Percentiles rank a stretch among this genome's conserved stretches.
phyloP scores from a whole-genome alignment of 768 basidiomycete species.

The Xerocomellus intermedius region DNA sequence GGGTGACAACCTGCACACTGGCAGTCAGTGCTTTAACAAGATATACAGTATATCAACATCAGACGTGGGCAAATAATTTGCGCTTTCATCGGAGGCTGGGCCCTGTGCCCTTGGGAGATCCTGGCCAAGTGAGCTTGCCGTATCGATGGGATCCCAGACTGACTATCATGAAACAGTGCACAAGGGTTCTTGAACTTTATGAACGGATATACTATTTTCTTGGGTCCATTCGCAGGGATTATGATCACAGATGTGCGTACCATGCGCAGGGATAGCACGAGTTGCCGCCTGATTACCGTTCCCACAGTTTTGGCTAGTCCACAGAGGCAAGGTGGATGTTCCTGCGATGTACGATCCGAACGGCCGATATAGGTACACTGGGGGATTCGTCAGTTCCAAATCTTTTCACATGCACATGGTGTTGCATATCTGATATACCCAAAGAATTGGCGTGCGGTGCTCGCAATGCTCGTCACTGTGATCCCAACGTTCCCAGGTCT shows the following conservation, averaged over 20 bases:
- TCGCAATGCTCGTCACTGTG: slow-evolving; percentile 63
- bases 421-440: background rate
- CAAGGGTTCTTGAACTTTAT: slow-evolving; percentile 74
- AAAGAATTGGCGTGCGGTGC: slow-evolving; percentile 81
- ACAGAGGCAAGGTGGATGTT: slow-evolving; percentile 69
- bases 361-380: slow-evolving; percentile 76
- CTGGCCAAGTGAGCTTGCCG: slow-evolving; percentile 40
- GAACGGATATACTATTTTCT: slow-evolving; percentile 81
- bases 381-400: slow-evolving; percentile 54
- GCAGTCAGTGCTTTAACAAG: background rate
- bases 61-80: slow-evolving; percentile 77
- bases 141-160: background rate
- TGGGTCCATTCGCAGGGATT: slow-evolving; percentile 83
- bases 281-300: background rate
- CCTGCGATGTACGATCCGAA: slow-evolving; percentile 81
- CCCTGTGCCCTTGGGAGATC: slow-evolving; percentile 85
- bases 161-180: slow-evolving; percentile 34
- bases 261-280: background rate
- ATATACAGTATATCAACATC: slow-evolving; percentile 56
- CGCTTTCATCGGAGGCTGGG: slow-evolving; percentile 82
- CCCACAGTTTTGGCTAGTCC: slow-evolving; percentile 73
- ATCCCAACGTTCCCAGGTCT: slow-evolving; percentile 76
- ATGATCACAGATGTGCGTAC: slow-evolving; percentile 55
- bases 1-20: slow-evolving; percentile 23
- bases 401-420: background rate